Percentiles rank a stretch among this genome's conserved stretches.
phyloP scores from a whole-genome alignment of 495 filamentous ascomycete genomes.

The Tetracladium marchalianum region DNA sequence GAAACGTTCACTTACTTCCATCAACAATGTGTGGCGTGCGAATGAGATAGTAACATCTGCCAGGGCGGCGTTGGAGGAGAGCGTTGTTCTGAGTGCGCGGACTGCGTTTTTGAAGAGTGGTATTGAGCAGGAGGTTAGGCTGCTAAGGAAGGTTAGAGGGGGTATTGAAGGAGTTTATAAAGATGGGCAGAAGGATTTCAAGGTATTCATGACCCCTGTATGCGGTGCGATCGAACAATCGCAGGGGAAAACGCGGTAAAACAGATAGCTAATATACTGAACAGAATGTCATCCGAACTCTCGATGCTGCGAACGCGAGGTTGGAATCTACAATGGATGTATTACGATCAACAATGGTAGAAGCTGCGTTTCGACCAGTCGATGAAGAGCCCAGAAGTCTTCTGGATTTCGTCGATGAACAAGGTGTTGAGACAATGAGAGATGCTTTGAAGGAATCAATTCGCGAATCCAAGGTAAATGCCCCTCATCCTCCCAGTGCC shows the following conservation, averaged over 20 bases:
- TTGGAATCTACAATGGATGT: slow-evolving; percentile 62
- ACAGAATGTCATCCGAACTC: slow-evolving; percentile 48
- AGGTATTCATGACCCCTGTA: slow-evolving; percentile 7
- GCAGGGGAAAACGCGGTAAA: neutral
- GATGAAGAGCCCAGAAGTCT: slow-evolving; percentile 60
- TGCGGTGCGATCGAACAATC: neutral
- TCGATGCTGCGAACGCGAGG: slow-evolving; percentile 65
- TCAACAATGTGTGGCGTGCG: slow-evolving; percentile 74
- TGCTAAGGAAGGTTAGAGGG: slow-evolving; percentile 56
- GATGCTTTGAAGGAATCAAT: slow-evolving; percentile 59
- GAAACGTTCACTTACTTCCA: slow-evolving; percentile 84
- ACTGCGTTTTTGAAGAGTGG: slow-evolving; percentile 65
- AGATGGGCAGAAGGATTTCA: slow-evolving; percentile 37
- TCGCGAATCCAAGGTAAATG: slow-evolving; percentile 33
- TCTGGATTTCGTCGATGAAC: slow-evolving; percentile 85
- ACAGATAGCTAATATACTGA: slow-evolving; percentile 1
- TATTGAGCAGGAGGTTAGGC: slow-evolving; percentile 60
- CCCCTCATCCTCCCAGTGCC: neutral
- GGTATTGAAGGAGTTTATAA: slow-evolving; percentile 45
- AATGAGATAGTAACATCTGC: slow-evolving; percentile 76
- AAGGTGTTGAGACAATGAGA: slow-evolving; percentile 60
- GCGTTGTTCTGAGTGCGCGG: slow-evolving; percentile 65
- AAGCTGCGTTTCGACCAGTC: slow-evolving; percentile 59
- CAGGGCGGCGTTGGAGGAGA: slow-evolving; percentile 67
- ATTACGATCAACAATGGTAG: slow-evolving; percentile 62